These are phyloP conservation scores for Populus tomentosa DNA, from an alignment of 441 rosid species.

Conservation along the genomic window DNA sequence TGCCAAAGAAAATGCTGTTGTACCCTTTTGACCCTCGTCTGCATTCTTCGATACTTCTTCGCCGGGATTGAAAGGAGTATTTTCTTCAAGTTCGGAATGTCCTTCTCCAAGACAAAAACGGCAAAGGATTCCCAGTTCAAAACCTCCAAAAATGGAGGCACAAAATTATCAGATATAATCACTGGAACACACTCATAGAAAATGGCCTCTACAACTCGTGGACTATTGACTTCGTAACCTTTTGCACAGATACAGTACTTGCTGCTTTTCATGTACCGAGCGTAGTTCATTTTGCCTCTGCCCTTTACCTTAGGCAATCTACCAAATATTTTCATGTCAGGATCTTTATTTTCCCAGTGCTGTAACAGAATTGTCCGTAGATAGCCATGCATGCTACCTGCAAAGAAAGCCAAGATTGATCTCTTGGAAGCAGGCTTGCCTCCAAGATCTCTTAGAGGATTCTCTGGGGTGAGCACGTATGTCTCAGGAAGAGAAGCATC, in stretches of 20 bases:
- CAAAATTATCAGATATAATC: conserved; percentile 81
- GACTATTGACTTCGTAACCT: conserved; percentile 91
- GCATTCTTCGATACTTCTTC: conserved; percentile 51
- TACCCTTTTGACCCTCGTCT: conserved; percentile 67
- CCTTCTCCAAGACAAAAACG: conserved; percentile 74
- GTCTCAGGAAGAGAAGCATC: conserved; percentile 89
- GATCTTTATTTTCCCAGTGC: conserved; percentile 78
- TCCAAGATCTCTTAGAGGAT: conserved; percentile 59
- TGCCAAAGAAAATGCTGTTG: conserved; percentile 96
- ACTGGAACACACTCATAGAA: conserved; percentile 86
- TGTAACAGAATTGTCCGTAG: conserved; percentile 63
- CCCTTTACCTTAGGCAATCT: conserved; percentile 41
- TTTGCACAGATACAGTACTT: conserved; percentile 88
- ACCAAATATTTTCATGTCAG: conserved; percentile 76
- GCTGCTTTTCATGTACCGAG: conserved; percentile 78
- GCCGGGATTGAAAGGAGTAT: conserved; percentile 58
- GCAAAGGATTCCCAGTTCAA: conserved; percentile 90
- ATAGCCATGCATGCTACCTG: conserved; percentile 86
- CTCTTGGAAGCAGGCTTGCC: conserved; percentile 69
- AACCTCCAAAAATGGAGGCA: conserved; percentile 79
- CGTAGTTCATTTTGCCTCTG: conserved; percentile 52
- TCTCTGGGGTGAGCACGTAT: conserved; percentile 45
- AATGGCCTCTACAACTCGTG: conserved; percentile 85
- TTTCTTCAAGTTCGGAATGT: conserved; percentile 68
- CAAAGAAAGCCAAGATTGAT: conserved; percentile 74